Conservation (phyloP, 192 early-diverging fungal species). For the Coemansia sp. region DNA sequence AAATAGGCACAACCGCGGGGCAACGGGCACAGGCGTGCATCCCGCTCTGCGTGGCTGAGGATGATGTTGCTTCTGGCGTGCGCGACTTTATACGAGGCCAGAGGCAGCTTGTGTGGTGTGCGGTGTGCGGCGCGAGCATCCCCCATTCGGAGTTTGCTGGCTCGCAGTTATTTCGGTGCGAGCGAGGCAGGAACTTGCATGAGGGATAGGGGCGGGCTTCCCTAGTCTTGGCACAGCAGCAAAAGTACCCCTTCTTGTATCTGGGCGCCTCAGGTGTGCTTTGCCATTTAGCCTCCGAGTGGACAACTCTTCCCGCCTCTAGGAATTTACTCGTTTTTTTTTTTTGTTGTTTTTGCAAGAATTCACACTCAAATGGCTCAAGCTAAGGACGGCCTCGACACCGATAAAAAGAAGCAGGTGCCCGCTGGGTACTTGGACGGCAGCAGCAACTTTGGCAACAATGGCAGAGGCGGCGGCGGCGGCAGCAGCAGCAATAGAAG, state of each 20-base stretch:
- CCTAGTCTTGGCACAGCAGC: too few species aligned
- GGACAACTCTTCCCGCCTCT: too few species aligned
- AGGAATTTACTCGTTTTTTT: neutral
- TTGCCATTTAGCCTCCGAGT: neutral
- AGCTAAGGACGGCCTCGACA: neutral
- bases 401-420: neutral
- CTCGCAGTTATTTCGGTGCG: too few species aligned
- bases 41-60: neutral
- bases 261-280: too few species aligned
- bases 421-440: constrained; percentile 1
- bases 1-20: constrained; percentile 6
- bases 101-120: neutral
- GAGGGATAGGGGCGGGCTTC: too few species aligned
- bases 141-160: too few species aligned
- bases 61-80: neutral
- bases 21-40: neutral
- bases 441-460: neutral
- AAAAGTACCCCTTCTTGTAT: too few species aligned
- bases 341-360: neutral
- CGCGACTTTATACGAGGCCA: neutral
- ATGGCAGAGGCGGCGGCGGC: neutral
- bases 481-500: too few species aligned
- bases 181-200: too few species aligned
- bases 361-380: constrained; percentile 5
- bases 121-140: too few species aligned